Evolutionary conservation across 2,329 filamentous ascomycete species (phyloP).

Genomic region (Nothophaeocryptopus gaeumannii): DNA sequence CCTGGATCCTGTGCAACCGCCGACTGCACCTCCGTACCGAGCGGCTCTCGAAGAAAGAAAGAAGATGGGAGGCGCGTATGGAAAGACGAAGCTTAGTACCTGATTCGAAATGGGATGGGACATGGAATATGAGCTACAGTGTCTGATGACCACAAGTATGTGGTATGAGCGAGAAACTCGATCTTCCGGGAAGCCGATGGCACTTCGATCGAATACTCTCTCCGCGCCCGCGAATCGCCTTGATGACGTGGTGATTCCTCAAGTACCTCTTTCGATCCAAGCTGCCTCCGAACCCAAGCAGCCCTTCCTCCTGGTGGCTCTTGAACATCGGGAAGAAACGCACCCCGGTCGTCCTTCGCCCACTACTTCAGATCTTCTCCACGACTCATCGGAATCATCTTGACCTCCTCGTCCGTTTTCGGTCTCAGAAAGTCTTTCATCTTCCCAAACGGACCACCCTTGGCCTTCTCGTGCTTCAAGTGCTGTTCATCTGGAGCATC

Average conservation of each 20-base stretch:
- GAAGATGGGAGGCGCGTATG: constrained; percentile 71
- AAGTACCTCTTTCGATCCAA: not conserved
- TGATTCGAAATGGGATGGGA: too few species aligned
- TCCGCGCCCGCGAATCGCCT: too few species aligned
- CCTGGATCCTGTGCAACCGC: constrained; percentile 88
- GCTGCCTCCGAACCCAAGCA: constrained; percentile 20
- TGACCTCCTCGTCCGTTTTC: constrained; percentile 15
- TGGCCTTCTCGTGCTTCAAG: not conserved
- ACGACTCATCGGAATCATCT: constrained; percentile 21
- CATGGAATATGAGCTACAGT: too few species aligned
- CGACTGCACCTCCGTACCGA: constrained; percentile 93
- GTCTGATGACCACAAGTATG: too few species aligned
- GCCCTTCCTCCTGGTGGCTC: constrained; percentile 19
- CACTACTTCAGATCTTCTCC: constrained; percentile 25
- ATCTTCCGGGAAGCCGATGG: too few species aligned
- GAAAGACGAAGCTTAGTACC: constrained; percentile 58
- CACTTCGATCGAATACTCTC: too few species aligned
- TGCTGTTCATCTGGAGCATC: not conserved
- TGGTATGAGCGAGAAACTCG: too few species aligned
- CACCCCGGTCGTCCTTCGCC: constrained; percentile 23
- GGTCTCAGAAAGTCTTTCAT: not conserved
- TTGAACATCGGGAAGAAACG: constrained; percentile 14
- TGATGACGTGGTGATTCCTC: too few species aligned
- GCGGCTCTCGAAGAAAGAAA: constrained; percentile 81
- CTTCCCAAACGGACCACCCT: constrained; percentile 1